phyloP scores from a whole-genome alignment of 1,139 yeast genomes.

The Diutina mesorugosa region DNA sequence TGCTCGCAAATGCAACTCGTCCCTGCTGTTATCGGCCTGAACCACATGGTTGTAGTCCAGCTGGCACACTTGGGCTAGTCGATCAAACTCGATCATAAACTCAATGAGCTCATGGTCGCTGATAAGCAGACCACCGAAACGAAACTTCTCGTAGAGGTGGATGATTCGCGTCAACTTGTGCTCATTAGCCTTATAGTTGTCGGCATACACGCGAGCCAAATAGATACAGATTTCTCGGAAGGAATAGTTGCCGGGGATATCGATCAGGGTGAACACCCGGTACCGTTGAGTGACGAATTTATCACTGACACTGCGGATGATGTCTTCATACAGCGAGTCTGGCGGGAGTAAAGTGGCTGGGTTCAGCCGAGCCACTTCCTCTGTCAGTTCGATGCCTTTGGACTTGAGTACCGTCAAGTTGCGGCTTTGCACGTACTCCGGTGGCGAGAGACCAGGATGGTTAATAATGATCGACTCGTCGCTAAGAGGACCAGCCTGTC shows the following conservation, averaged over 20 bases:
- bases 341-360: constrained; percentile 40
- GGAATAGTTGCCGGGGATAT: constrained; percentile 28
- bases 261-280: constrained; percentile 19
- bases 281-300: constrained; percentile 10
- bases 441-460: constrained; percentile 54
- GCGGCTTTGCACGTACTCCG: constrained; percentile 22
- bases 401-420: constrained; percentile 7
- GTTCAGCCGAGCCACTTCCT: constrained; percentile 4
- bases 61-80: not conserved
- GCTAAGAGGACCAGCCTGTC: constrained; percentile 38
- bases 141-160: constrained; percentile 51
- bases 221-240: constrained; percentile 32
- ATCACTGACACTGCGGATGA: constrained; percentile 43
- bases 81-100: constrained; percentile 28
- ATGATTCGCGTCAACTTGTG: constrained; percentile 17
- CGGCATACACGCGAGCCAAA: constrained; percentile 6
- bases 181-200: not conserved
- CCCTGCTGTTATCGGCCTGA: not conserved
- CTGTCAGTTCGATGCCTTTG: not conserved
- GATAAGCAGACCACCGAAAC: constrained; percentile 57
- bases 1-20: not conserved
- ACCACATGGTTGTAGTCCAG: not conserved
- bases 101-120: constrained; percentile 45
- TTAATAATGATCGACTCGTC: constrained; percentile 25
- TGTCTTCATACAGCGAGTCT: constrained; percentile 50